Conservation (phyloP, 164 flowering plant species). For the Amborella trichopoda region DNA sequence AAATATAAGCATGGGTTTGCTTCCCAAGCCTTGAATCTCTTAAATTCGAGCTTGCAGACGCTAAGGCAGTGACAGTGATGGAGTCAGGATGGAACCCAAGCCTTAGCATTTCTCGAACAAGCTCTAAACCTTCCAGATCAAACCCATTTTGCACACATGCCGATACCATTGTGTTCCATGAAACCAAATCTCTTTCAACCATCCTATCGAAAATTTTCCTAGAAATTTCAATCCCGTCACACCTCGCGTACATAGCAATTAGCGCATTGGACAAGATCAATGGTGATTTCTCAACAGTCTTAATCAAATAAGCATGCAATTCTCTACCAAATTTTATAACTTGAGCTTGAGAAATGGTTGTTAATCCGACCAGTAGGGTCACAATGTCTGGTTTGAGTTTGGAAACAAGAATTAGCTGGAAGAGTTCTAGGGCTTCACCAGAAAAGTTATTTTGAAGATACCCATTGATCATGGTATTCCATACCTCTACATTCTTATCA, state of each 20-base stretch:
- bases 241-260: slow-evolving; percentile 75
- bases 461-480: slow-evolving; percentile 87
- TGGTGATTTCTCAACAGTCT: slow-evolving; percentile 20
- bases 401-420: slow-evolving; percentile 31
- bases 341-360: slow-evolving; percentile 68
- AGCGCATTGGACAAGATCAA: slow-evolving; percentile 45
- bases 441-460: slow-evolving; percentile 51
- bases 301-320: slow-evolving; percentile 60
- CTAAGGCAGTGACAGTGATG: slow-evolving; percentile 57
- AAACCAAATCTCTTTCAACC: slow-evolving; percentile 65
- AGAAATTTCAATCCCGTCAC: slow-evolving; percentile 35
- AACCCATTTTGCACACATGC: slow-evolving; percentile 72
- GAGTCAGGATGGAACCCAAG: slow-evolving; percentile 49
- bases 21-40: slow-evolving; percentile 45
- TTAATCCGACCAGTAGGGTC: slow-evolving; percentile 48
- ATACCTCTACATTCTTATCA: slow-evolving; percentile 65
- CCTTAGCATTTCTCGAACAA: slow-evolving; percentile 71
- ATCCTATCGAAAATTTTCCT: slow-evolving; percentile 51
- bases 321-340: slow-evolving; percentile 37
- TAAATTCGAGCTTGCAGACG: slow-evolving; percentile 83
- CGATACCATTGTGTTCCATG: slow-evolving; percentile 85
- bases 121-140: slow-evolving; percentile 73
- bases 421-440: slow-evolving; percentile 42
- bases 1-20: slow-evolving; percentile 69
- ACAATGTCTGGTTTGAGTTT: slow-evolving; percentile 44